Evolutionary conservation across 176 grass and related monocot genomes (phyloP), one percentile per base, ranked within the genome.

Genomic region (Oryza glumipatula): DNA sequence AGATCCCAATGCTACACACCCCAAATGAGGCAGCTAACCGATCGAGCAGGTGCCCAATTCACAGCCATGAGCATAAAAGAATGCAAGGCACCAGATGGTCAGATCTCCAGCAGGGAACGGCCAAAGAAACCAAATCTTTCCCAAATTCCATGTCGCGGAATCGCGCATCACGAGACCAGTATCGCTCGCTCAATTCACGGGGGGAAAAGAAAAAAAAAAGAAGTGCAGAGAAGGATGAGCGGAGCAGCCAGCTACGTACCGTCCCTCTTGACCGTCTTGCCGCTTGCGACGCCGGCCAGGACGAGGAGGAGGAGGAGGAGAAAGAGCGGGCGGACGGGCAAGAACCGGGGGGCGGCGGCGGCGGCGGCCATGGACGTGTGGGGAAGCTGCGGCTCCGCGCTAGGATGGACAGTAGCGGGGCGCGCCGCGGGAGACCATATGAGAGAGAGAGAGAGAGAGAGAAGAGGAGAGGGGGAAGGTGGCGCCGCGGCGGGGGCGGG

Each of bases 181-280:
- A 81, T 70, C 58, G 56, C 39, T 22, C 26, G 35, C 19, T 43
- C 14, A 36, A 76, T 68, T 79, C 44, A 24, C 15, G 32, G 35
- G 4, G 32, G 35, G 0, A 6, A 36, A 6, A 36, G 5, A 36
- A 36, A 35, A 35, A 35, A 35, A 35, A 4, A 35, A 35, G 33
- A 36, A 36, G 45, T 44, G 10, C 66, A 67, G 17, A 22, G 41
- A 0, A 16, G 5, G 64, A 33, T 2, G 35, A 36, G 26, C 26
- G 35, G 39, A 70, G 49, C 82, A 72, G 44, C 60, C 35, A 52
- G 36, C 15, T 4, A 58, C 68, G 36, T 91, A 98, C 96, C 96
- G 69, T 98, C 96, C 88, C 96, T 91, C 83, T 98, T 98, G 54
- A 98, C 96, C 63, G 96, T 98, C 69, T 94, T 98, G 89, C 89